A percentile compares a stretch with the other conserved stretches of the same genome.
These are phyloP conservation scores for Plantago elongata DNA, from an alignment of 257 asterid genomes.

Conservation along the genomic window DNA sequence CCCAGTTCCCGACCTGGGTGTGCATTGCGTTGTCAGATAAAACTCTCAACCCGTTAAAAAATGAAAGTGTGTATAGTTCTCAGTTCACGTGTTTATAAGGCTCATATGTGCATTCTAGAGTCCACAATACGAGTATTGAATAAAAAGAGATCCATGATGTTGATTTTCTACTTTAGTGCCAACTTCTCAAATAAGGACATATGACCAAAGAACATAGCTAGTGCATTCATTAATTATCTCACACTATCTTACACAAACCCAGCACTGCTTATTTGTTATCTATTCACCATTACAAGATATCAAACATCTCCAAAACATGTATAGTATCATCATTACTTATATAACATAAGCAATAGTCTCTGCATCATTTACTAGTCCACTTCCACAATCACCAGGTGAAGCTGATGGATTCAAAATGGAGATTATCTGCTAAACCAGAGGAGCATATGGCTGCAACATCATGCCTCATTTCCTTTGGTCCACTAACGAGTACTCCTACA, in stretches of 20 bases:
- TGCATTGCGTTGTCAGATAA: too few species aligned
- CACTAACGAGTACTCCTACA: constrained; percentile 69
- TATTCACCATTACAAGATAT: constrained; percentile 6
- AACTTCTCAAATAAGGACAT: background rate
- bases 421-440: constrained; percentile 50
- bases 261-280: constrained; percentile 14
- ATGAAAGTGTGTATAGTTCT: too few species aligned
- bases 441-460: constrained; percentile 87
- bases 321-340: background rate
- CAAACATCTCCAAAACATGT: constrained; percentile 18
- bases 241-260: constrained; percentile 24
- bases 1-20: too few species aligned
- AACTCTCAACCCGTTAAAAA: too few species aligned
- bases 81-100: too few species aligned
- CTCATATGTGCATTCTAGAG: too few species aligned
- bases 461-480: constrained; percentile 75
- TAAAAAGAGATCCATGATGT: background rate
- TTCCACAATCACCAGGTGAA: constrained; percentile 65
- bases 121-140: too few species aligned
- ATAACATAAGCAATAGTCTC: constrained; percentile 1
- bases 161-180: background rate
- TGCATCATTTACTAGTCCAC: constrained; percentile 12
- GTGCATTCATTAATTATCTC: constrained; percentile 19
- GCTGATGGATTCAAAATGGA: constrained; percentile 78
- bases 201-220: constrained; percentile 11